Evolutionary conservation across 2,329 filamentous ascomycete genomes (phyloP), one percentile per base, ranked within the genome.

Genomic region (Alternaria gaisen): DNA sequence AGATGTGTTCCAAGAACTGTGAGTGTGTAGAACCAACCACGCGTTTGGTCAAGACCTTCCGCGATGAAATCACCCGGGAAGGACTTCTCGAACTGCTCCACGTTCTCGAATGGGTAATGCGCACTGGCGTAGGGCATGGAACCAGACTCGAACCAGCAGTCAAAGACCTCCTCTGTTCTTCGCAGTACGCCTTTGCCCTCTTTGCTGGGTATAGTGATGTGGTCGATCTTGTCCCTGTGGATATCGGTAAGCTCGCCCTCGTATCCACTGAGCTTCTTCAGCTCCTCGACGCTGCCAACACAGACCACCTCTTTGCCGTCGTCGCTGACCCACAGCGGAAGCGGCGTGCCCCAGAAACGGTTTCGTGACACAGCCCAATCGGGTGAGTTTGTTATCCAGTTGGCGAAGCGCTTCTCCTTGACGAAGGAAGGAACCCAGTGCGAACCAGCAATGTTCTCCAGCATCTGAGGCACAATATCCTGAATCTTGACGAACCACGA

Each of bases 281-380:
- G 84, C 80, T 97, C 94, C 56, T 89, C 87, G 20, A 95, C 86
- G 69, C 93, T 97, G 55, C 94, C 93, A 56, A 97, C 81, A 72
- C 93, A 97, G 28, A 98, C 87, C 63, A 91, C 84, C 80, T 98
- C 94, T 74, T 94, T 91, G 72, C 90, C 84, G 75, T 97, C 94
- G 30, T 96, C 92, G 73, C 92, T 97, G 38, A 92, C 90, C 94
- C 94, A 98, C 36, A 97, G 80, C 7, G 94, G 94, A 60, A 97
- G 88, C 2, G 94, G 94, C 0, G 93, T 97, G 52, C 94, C 94
- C 94, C 94, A 97, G 80, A 96, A 98, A 57, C 94, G 87, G 78
- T 97, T 97, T 67, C 94, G 86, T 55, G 93, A 95, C 32, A 98
- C 91, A 75, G 97, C 97, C 94, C 94, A 98, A 79, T 98, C 94